Evolutionary conservation across 2,329 filamentous ascomycete species (phyloP).

Genomic region (Pestalotiopsis sp.): DNA sequence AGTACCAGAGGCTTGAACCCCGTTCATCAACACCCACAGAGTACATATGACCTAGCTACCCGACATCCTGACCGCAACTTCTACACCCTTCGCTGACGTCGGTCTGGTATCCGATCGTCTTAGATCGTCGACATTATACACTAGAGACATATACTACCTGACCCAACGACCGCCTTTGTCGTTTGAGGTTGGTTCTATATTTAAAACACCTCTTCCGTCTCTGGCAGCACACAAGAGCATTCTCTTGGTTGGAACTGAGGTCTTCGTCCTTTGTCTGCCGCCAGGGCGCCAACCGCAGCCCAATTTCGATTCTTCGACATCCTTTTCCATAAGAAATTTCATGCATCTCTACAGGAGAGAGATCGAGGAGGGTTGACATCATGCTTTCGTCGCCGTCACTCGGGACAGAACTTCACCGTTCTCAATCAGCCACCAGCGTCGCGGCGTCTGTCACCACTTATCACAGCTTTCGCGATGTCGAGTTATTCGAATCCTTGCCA

Average conservation of each 20-base stretch:
- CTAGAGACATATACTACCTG: not conserved
- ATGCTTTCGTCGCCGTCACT: constrained; percentile 1
- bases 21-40: not conserved
- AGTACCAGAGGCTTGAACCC: not conserved
- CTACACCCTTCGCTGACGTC: not conserved
- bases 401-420: constrained; percentile 24
- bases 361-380: not conserved
- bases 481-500: constrained; percentile 44
- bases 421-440: constrained; percentile 42
- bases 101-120: not conserved
- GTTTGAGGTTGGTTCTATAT: not conserved
- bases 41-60: not conserved
- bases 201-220: not conserved
- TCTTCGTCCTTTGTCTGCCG: not conserved
- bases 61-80: constrained; percentile 1
- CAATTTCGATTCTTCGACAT: not conserved
- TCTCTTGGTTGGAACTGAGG: not conserved
- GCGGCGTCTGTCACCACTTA: constrained; percentile 53
- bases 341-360: constrained; percentile 9
- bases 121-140: not conserved
- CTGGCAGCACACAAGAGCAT: not conserved
- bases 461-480: constrained; percentile 56
- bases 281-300: not conserved
- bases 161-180: not conserved
- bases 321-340: not conserved